A percentile compares a stretch with the other conserved stretches of the same genome.
Conservation (phyloP, 805 yeast genomes). For the Nakazawaea ernobii region DNA sequence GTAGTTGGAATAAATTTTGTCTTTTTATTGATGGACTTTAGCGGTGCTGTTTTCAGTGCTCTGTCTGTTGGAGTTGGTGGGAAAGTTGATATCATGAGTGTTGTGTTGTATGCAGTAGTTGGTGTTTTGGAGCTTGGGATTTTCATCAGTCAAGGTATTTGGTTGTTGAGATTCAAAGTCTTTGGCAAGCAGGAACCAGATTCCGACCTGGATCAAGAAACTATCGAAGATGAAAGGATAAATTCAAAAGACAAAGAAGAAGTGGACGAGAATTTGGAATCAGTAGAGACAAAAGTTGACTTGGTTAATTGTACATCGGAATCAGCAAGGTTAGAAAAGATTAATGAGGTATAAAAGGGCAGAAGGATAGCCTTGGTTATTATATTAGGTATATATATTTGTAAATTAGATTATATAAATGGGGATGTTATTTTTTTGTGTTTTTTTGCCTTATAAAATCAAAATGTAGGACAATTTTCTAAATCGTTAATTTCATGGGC, state of each 20-base stretch:
- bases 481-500: slow-evolving; percentile 13
- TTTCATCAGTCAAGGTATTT: slow-evolving; percentile 60
- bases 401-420: no score
- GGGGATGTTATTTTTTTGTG: not conserved
- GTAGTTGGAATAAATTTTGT: slow-evolving; percentile 88
- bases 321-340: not conserved
- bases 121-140: slow-evolving; percentile 76
- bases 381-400: not conserved
- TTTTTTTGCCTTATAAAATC: not conserved
- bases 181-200: not conserved
- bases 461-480: slow-evolving; percentile 11
- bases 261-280: slow-evolving; percentile 9
- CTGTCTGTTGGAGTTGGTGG: slow-evolving; percentile 44
- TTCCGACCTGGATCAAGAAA: slow-evolving; percentile 14
- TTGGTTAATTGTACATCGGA: not conserved
- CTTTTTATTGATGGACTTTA: slow-evolving; percentile 67
- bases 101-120: slow-evolving; percentile 69
- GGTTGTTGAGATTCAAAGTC: slow-evolving; percentile 48
- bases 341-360: not conserved
- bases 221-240: slow-evolving; percentile 2
- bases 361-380: not conserved
- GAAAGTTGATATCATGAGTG: slow-evolving; percentile 68
- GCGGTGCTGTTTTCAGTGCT: slow-evolving; percentile 80
- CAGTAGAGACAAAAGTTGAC: slow-evolving; percentile 5
- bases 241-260: not conserved